Base-by-base conservation (phyloP, 805 yeast genomes). In the Lipomyces chichibuensis region DNA sequence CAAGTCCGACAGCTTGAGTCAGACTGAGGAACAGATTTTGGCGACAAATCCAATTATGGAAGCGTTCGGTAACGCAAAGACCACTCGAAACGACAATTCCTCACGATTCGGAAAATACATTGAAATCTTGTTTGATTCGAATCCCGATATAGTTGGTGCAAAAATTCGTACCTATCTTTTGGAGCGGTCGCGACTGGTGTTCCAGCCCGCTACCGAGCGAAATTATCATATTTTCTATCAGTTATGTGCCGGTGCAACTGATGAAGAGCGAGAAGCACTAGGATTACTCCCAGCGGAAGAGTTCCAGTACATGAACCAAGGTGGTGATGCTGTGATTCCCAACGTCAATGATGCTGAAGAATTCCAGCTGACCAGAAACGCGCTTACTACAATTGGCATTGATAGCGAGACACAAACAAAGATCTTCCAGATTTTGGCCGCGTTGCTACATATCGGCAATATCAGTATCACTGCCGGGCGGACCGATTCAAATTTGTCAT, bases 21-120 rank as follows among this genome's bases (percentile, higher is more conserved):
- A 89, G 69, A 94, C 94, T 33, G 99, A 94, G 80, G 90, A 90
- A 76, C 97, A 91, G 80, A 94, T 94, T 65, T 84, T 94, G 75
- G 98, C 99, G 14, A 95, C 98, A 0, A 94, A 94, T 77, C 98
- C 98, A 2, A 89, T 95, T 74, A 90, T 95, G 89, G 99, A 95
- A 80, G 95, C 98, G 0, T 95, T 95, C 79, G 99, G 99, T 82
- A 95, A 96, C 78, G 98, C 99, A 7, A 94, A 94, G 77, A 94
- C 99, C 1, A 89, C 97, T 23, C 88, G 99, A 82, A 94, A 94
- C 77, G 98, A 94, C 80, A 94, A 94, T 80, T 95, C 98, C 35
- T 94, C 98, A 32, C 89, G 99, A 79, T 96, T 95, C 76, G 99
- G 99, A 76, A 94, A 94, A 79, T 94, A 94, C 77, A 83, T 94